Evolutionary conservation across 2,329 filamentous ascomycete species (phyloP), one percentile per base, ranked within the genome.

Genomic region (Diaporthe aspalathi): DNA sequence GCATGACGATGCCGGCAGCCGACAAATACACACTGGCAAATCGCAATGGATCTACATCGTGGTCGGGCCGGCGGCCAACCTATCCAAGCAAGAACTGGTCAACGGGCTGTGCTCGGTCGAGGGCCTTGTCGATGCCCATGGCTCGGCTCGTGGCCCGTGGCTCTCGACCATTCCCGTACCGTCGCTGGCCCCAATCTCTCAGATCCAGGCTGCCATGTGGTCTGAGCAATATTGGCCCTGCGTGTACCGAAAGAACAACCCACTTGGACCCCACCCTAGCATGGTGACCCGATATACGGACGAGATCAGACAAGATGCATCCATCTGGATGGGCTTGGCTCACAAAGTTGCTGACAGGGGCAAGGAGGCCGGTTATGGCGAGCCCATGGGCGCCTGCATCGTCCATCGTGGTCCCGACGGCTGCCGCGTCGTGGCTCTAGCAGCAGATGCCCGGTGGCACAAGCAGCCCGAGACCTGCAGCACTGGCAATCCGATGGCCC

Each of bases 221-320:
- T 92, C 90, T 32, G 84, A 88, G 43, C 87, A 91, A 75, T 95
- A 94, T 80, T 97, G 94, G 94, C 94, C 94, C 16, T 92, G 91
- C 1, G 89, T 95, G 62, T 97, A 96, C 82, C 92, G 93, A 74
- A 94, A 94, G 83, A 95, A 92, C 75, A 96, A 96, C 78, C 93
- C 93, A 2, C 93, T 95, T 72, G 94, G 94, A 5, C 93, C 94
- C 22, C 94, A 97, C 78, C 93, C 93, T 73, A 90, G 90, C 77
- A 88, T 93, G 78, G 89, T 95, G 70, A 84, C 88, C 52, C 90
- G 92, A 72, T 90, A 91, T 35, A 91, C 92, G 49, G 88, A 90
- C 16, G 91, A 93, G 72, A 89, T 97, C 67, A 86, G 87, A 70
- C 82, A 86, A 56, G 88, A 92, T 74, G 89, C 89, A 1, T 86